phyloP scores from a whole-genome alignment of 805 yeast species.

The Spathaspora passalidarum region DNA sequence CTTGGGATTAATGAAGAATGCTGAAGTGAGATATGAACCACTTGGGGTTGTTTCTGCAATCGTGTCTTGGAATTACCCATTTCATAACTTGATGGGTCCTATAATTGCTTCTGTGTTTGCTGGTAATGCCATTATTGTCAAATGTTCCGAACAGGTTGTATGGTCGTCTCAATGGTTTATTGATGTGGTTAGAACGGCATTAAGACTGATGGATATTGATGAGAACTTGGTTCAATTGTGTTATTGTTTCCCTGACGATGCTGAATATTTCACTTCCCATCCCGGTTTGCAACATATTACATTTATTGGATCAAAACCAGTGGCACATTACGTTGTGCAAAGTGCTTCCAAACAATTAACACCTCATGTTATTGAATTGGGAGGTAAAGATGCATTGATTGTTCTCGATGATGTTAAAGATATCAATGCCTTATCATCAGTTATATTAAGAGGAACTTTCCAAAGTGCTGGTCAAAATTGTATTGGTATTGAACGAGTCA shows the following conservation, averaged over 20 bases:
- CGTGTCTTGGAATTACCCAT: slow-evolving; percentile 97
- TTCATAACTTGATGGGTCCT: slow-evolving; percentile 93
- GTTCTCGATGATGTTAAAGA: slow-evolving; percentile 79
- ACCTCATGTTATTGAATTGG: slow-evolving; percentile 93
- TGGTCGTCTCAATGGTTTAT: slow-evolving; percentile 89
- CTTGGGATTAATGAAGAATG: slow-evolving; percentile 80
- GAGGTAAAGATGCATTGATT: slow-evolving; percentile 92
- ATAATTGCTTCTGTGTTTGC: slow-evolving; percentile 83
- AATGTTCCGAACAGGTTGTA: slow-evolving; percentile 93
- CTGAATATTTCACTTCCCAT: slow-evolving; percentile 82
- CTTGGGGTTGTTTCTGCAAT: slow-evolving; percentile 84
- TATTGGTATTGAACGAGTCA: slow-evolving; percentile 93
- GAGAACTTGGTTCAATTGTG: slow-evolving; percentile 84
- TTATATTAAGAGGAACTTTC: slow-evolving; percentile 90
- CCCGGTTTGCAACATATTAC: slow-evolving; percentile 84
- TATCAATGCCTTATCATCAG: slow-evolving; percentile 54
- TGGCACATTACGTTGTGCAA: slow-evolving; percentile 81
- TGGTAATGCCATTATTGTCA: slow-evolving; percentile 88
- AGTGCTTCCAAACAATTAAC: slow-evolving; percentile 86
- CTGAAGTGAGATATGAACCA: slow-evolving; percentile 93
- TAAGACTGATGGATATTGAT: slow-evolving; percentile 70
- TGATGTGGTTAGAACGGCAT: slow-evolving; percentile 65
- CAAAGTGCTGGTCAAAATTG: slow-evolving; percentile 98
- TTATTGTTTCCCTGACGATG: slow-evolving; percentile 86
- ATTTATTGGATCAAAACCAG: slow-evolving; percentile 93